phyloP scores from a whole-genome alignment of 225 moss, liverwort and hornwort species.

The Sphagnum tenellum region DNA sequence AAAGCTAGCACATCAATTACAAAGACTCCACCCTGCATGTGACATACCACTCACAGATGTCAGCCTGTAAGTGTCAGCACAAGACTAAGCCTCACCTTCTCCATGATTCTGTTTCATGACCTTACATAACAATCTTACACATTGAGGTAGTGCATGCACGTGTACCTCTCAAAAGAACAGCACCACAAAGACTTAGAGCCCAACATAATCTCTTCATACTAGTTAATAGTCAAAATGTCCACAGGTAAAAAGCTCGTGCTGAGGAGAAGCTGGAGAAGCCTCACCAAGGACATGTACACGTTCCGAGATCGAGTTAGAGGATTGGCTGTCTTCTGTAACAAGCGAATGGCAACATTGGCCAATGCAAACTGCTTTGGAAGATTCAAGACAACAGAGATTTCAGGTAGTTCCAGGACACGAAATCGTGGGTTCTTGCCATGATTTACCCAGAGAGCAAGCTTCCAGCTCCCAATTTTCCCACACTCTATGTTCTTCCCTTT shows the following conservation, averaged over 20 bases:
- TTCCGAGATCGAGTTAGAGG: constrained; percentile 60
- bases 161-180: too few species aligned
- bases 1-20: constrained; percentile 81
- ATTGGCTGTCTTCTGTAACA: constrained; percentile 70
- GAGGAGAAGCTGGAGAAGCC: background rate
- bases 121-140: too few species aligned
- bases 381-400: constrained; percentile 55
- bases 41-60: background rate
- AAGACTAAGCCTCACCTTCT: background rate
- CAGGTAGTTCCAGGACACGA: constrained; percentile 68
- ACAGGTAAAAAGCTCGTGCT: too few species aligned
- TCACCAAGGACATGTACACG: constrained; percentile 72
- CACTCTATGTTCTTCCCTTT: constrained; percentile 52
- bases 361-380: constrained; percentile 90
- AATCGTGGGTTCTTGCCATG: constrained; percentile 79
- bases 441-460: constrained; percentile 85
- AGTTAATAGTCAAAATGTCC: too few species aligned
- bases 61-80: background rate
- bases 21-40: constrained; percentile 85
- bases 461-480: constrained; percentile 65
- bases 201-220: too few species aligned
- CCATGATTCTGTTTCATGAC: background rate
- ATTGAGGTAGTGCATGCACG: too few species aligned
- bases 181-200: too few species aligned
- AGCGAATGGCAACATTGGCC: constrained; percentile 71